Base-by-base conservation (phyloP, 257 asterid genomes). In the Solanum etuberosum region DNA sequence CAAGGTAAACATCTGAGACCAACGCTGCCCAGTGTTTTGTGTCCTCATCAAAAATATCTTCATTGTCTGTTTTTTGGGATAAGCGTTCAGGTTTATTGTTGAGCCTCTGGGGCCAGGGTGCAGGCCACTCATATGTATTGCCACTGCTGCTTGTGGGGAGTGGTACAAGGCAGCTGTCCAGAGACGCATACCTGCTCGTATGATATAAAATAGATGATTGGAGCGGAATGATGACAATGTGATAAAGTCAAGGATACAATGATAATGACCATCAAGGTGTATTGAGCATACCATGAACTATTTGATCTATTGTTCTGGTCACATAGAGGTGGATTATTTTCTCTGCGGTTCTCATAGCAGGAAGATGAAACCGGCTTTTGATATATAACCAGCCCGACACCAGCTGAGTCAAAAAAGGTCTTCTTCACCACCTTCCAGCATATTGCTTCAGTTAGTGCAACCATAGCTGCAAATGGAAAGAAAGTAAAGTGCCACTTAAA, bases 71-170 rank as follows among this genome's bases (percentile, higher is more conserved):
- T 86, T 78, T 95, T 9, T 73, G 31, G 57, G 94, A 89, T 83
- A 95, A 89, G 87, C 92, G 91, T 77, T 88, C 90, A 73, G 98
- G 99, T 89, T 89, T 90, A 48, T 86, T 90, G 13, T 65, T 88
- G 82, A 96, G 98, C 93, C 98, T 94, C 89, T 90, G 87, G n/a
- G 99, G 99, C 99, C 99, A 97, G 71, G 94, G 88, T 21, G 96
- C 86, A 67, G 99, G 99, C 99, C 98, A 96, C 85, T 88, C 81
- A 83, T 81, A 73, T 84, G 90, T 85, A 37, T 90, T 89, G 18
- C 42, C 91, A 20, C 1, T 65, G 74, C 85, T 82, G 20, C 86
- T 42, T 27, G 46, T 29, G 48, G 91, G 91, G 61, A 93, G 90
- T 38, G 94, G 92, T 51, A 88, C 94, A 70, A 97, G 92, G 89